Percentiles rank a stretch among this genome's conserved stretches.
Conservation (phyloP, 306 rosid species). For the Inga leiocalycina region DNA sequence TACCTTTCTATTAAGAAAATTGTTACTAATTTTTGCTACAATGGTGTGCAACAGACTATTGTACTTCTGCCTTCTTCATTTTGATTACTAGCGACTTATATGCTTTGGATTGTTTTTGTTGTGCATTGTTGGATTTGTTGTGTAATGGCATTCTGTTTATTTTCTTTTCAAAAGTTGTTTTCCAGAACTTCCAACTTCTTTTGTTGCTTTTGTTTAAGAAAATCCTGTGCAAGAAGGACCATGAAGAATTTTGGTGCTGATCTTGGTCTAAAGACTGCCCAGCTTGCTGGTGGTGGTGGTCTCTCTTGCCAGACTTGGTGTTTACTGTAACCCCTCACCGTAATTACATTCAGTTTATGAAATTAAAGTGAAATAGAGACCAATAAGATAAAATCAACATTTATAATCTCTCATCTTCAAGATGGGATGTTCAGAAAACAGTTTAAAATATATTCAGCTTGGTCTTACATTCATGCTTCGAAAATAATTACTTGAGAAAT, state of each 20-base stretch:
- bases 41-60: too few relatives aligned
- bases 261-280: slow-evolving; percentile 49
- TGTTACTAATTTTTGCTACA: background rate
- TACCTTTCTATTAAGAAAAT: too few relatives aligned
- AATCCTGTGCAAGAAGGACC: slow-evolving; percentile 26
- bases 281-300: slow-evolving; percentile 52
- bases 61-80: background rate
- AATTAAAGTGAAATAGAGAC: too few relatives aligned
- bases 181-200: background rate
- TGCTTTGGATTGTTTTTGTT: background rate
- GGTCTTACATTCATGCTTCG: too few relatives aligned
- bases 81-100: background rate
- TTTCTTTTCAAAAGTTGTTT: background rate
- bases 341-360: too few relatives aligned
- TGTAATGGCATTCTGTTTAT: background rate
- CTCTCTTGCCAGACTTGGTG: slow-evolving; percentile 43
- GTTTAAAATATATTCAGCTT: too few relatives aligned
- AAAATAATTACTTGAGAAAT: too few relatives aligned
- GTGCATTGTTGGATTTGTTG: background rate
- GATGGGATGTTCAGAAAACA: too few relatives aligned
- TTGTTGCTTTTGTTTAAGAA: background rate
- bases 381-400: too few relatives aligned
- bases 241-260: slow-evolving; percentile 53
- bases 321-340: too few relatives aligned
- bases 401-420: too few relatives aligned